Base-by-base conservation (phyloP, 306 rosid genomes). In the Biancaea sappan region DNA sequence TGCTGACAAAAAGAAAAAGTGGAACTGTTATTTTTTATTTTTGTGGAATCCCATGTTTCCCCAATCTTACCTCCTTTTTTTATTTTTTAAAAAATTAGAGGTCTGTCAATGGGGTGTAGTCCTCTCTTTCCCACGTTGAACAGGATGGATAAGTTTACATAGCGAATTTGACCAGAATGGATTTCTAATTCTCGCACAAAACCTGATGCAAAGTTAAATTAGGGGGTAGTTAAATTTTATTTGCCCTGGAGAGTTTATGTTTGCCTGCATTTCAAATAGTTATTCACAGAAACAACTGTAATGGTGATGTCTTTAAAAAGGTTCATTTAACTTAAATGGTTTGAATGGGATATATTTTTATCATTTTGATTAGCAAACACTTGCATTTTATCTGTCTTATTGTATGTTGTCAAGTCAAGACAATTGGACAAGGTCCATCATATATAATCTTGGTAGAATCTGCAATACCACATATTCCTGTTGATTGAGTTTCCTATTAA, bases 221-320 rank as follows among this genome's bases (percentile, higher is more conserved):
- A 28, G 34, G 22, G 14, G 34, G 21, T 21, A 37, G 31, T 26
- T 24, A 37, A 25, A 13, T 44, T 44, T 18, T 19, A 29, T 43
- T 56, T 41, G 6, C 52, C 35, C 38, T 16, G 32, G 25, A 41
- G 59, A 57, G 46, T 69, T 6, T 47, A 18, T 28, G 61, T 29
- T 58, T 58, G 59, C 38, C 48, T 66, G 74, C 57, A 19, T 19
- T 66, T 66, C 67, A 6, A 28, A 63, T 64, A 14, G 18, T 64
- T 29, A 51, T 74, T 37, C 32, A 15, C 13, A 29, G n/a, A 59
- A 66, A 40, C n/a, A 21, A 38, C 34, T n/a, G 4, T 29, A 28
- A 12, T 66, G 29, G 62, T 56, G 2, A 6, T 69, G 35, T 0
- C 11, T 21, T 31, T 3, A 8, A 15, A 58, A 50, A 31, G 10